Conservation (phyloP, 345 rosid genomes). For the Syzygium aqueum region DNA sequence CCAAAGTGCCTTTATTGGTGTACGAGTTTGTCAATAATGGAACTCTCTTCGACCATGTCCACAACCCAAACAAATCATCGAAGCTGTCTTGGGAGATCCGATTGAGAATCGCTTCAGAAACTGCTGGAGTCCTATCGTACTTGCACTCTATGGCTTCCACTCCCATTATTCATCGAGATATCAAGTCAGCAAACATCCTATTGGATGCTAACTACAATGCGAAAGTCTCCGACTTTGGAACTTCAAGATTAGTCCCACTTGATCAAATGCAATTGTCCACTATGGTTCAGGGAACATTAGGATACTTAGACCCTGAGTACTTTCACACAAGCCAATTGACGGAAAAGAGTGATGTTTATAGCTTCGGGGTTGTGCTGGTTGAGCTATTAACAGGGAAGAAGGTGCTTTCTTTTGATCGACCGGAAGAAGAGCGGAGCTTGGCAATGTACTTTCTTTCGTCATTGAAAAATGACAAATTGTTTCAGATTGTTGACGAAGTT, state of each 20-base stretch:
- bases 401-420: constrained; percentile 2
- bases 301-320: constrained; percentile 41
- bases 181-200: constrained; percentile 36
- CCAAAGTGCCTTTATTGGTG: constrained; percentile 30
- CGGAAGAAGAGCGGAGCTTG: constrained; percentile 17
- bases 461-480: constrained; percentile 6
- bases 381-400: constrained; percentile 28
- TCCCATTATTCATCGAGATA: constrained; percentile 29
- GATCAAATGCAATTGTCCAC: constrained; percentile 32
- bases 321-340: constrained; percentile 13
- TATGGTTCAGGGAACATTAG: constrained; percentile 33
- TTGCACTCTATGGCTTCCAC: constrained; percentile 21
- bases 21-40: constrained; percentile 31
- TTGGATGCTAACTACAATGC: constrained; percentile 25
- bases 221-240: constrained; percentile 42
- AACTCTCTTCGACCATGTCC: constrained; percentile 30
- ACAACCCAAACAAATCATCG: constrained; percentile 4
- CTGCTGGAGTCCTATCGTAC: constrained; percentile 24
- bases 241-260: constrained; percentile 29
- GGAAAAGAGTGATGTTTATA: constrained; percentile 38
- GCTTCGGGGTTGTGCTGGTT: constrained; percentile 30
- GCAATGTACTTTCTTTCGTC: constrained; percentile 14
- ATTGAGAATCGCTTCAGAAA: constrained; percentile 21
- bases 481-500: neutral
- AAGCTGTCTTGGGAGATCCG: constrained; percentile 22